Evolutionary conservation across 2,329 filamentous ascomycete genomes (phyloP).

Genomic region (Pseudogymnoascus sp.): DNA sequence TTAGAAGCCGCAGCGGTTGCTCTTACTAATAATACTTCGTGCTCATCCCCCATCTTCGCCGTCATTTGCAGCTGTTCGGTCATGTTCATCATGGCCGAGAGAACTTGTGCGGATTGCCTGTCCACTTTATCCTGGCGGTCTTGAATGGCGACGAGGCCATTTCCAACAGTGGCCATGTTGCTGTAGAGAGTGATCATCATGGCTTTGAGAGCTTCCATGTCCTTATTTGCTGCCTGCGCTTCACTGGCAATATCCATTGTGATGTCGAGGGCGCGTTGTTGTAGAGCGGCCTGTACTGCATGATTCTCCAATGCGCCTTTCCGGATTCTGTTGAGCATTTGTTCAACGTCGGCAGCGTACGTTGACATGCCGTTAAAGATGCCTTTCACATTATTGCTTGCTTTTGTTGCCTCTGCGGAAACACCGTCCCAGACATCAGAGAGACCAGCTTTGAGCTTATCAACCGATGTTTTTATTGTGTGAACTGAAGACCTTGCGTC

Average conservation of each 20-base stretch:
- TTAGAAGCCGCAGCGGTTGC: background rate
- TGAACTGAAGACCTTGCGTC: background rate
- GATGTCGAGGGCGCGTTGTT: background rate
- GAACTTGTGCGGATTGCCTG: background rate
- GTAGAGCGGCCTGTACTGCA: background rate
- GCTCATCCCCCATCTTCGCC: background rate
- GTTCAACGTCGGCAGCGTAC: background rate
- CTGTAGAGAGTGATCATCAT: background rate
- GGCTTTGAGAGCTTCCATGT: background rate
- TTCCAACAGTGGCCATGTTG: background rate
- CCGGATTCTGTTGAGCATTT: background rate
- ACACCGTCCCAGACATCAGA: conserved; percentile 2
- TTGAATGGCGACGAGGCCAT: background rate
- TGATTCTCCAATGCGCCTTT: background rate
- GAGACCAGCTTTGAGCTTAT: conserved; percentile 7
- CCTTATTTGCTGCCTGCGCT: conserved; percentile 3
- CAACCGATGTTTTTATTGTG: background rate
- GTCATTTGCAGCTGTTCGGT: background rate
- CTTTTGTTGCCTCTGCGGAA: conserved; percentile 1
- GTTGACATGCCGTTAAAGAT: background rate
- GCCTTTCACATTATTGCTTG: background rate
- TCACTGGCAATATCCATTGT: background rate
- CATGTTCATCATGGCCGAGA: conserved; percentile 5
- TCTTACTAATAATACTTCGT: background rate
- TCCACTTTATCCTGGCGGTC: conserved; percentile 6